Percentiles rank a stretch among this genome's conserved stretches.
These are phyloP conservation scores for Hermanozyma aechmeae DNA, from an alignment of 805 yeast genomes.

Conservation along the genomic window DNA sequence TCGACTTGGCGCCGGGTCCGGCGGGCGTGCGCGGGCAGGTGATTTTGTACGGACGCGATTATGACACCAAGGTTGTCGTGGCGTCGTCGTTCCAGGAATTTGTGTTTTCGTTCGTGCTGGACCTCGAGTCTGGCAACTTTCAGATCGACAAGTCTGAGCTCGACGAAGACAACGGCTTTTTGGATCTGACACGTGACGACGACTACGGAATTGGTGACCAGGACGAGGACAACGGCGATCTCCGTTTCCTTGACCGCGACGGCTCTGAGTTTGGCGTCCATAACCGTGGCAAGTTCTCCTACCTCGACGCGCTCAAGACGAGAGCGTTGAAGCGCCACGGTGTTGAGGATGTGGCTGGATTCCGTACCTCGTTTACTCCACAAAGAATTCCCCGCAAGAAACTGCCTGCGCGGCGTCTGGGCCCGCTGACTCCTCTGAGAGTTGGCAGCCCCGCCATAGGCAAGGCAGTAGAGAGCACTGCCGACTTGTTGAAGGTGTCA, in stretches of 20 bases:
- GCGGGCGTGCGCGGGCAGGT: constrained; percentile 11
- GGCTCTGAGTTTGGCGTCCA: constrained; percentile 26
- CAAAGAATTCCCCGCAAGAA: constrained; percentile 11
- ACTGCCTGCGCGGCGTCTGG: constrained; percentile 1
- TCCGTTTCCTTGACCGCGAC: constrained; percentile 26
- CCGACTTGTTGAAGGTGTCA: constrained; percentile 33
- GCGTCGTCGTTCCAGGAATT: constrained; percentile 28
- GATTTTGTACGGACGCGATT: constrained; percentile 12
- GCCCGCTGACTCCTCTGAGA: neutral
- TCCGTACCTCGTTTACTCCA: constrained; percentile 30
- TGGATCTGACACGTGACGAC: constrained; percentile 28
- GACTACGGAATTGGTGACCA: constrained; percentile 36
- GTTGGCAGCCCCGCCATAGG: too few species aligned
- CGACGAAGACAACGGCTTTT: constrained; percentile 26
- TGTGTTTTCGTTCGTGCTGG: constrained; percentile 25
- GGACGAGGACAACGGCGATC: constrained; percentile 37
- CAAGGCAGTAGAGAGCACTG: constrained; percentile 20
- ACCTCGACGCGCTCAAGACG: constrained; percentile 32
- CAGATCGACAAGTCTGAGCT: constrained; percentile 24
- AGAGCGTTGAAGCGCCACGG: constrained; percentile 33
- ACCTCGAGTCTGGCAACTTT: constrained; percentile 33
- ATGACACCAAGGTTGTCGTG: constrained; percentile 11
- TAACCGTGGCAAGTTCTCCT: constrained; percentile 21
- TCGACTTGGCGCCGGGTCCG: constrained; percentile 14
- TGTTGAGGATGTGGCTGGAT: constrained; percentile 21